Conservation (phyloP, 495 filamentous ascomycete species). For the Daldinia bambusicola region DNA sequence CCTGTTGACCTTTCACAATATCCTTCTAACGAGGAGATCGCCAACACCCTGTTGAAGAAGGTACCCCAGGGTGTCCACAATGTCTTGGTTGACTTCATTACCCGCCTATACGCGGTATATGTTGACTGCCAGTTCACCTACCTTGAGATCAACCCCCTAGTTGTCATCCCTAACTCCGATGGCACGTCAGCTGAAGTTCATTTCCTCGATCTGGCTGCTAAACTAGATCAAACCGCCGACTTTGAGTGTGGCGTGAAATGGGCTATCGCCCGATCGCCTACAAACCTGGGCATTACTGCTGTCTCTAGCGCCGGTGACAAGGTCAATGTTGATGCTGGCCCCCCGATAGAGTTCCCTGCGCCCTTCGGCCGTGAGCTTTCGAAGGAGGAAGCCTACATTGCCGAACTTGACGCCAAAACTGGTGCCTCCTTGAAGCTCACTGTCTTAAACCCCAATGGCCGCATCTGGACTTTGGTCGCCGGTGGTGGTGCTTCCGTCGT, state of each 20-base stretch:
- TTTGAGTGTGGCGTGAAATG: conserved; percentile 99
- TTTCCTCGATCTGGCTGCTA: conserved; percentile 98
- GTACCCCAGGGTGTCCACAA: conserved; percentile 96
- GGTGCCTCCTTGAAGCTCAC: conserved; percentile 98
- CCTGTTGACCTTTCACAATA: conserved; percentile 95
- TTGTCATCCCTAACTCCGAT: conserved; percentile 94
- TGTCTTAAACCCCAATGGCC: conserved; percentile 88
- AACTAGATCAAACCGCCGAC: conserved; percentile 98
- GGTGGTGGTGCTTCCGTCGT: conserved; percentile 99
- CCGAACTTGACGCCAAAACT: conserved; percentile 98
- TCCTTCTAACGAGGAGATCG: conserved; percentile 95
- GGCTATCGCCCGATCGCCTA: conserved; percentile 90
- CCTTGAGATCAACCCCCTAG: conserved; percentile 99
- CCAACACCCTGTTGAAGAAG: conserved; percentile 83
- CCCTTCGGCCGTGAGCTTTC: conserved; percentile 97
- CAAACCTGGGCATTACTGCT: conserved; percentile 80
- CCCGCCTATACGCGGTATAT: conserved; percentile 76
- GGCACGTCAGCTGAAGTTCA: conserved; percentile 92
- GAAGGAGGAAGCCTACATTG: conserved; percentile 99
- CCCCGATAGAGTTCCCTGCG: conserved; percentile 98
- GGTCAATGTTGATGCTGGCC: conserved; percentile 94
- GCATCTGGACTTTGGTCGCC: conserved; percentile 97
- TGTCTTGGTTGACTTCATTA: conserved; percentile 98
- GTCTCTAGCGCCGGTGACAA: conserved; percentile 70
- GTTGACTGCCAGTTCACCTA: conserved; percentile 99